Evolutionary conservation across 768 basidiomycete species (phyloP).

Genomic region (Suillus discolor): DNA sequence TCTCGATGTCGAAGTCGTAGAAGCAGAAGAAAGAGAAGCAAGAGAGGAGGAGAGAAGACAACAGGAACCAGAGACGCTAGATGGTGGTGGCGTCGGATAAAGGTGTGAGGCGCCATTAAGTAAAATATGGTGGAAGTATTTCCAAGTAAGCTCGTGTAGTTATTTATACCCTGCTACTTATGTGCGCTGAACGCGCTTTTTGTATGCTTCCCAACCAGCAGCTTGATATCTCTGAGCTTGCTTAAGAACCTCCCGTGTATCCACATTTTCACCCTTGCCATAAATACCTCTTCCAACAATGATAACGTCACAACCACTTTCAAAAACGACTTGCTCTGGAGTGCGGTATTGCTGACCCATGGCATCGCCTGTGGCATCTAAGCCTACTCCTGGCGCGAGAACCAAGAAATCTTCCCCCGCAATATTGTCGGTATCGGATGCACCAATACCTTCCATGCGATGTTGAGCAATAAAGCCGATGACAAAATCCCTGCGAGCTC

Average conservation of each 20-base stretch:
- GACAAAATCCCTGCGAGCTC: conserved; percentile 80
- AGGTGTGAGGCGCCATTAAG: not conserved
- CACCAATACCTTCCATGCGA: conserved; percentile 73
- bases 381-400: conserved; percentile 89
- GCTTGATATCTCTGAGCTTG: conserved; percentile 84
- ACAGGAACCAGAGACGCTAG: conserved; percentile 12
- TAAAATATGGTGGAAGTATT: not conserved
- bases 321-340: conserved; percentile 78
- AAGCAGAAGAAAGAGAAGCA: conserved; percentile 86
- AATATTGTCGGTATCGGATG: conserved; percentile 27
- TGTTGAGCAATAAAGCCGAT: conserved; percentile 95
- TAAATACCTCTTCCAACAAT: conserved; percentile 97
- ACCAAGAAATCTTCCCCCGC: conserved; percentile 82
- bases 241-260: conserved; percentile 41
- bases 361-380: conserved; percentile 75
- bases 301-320: conserved; percentile 91
- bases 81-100: conserved; percentile 7
- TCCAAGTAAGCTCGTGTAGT: not conserved
- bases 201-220: conserved; percentile 93
- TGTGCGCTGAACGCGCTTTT: conserved; percentile 44
- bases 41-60: conserved; percentile 42
- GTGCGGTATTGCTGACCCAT: conserved; percentile 98
- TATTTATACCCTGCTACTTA: not conserved
- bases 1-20: conserved; percentile 92
- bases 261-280: conserved; percentile 53